phyloP scores from a whole-genome alignment of 78 protist species.

The Dictyostelium firmibasis region DNA sequence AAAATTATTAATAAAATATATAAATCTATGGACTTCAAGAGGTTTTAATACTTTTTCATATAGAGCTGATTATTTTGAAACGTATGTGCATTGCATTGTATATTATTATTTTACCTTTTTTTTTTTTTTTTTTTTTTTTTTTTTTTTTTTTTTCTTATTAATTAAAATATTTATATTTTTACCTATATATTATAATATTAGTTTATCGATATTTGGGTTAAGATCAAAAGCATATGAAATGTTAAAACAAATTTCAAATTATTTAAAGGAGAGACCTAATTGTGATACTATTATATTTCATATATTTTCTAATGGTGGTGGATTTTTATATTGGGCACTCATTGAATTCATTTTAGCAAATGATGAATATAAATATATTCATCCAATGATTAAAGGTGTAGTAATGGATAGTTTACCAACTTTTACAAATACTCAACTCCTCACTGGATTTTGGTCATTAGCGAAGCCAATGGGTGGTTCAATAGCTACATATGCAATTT shows the following conservation, averaged over 20 bases:
- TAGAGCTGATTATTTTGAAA: constrained; percentile 10
- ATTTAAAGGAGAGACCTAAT: constrained; percentile 4
- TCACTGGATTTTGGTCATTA: constrained; percentile 2
- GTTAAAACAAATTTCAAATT: neutral
- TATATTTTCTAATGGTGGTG: constrained; percentile 63
- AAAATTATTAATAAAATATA: neutral
- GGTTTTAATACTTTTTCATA: constrained; percentile 14
- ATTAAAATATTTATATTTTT: too few species aligned
- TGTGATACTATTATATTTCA: constrained; percentile 44
- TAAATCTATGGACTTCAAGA: constrained; percentile 22
- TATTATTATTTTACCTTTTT: too few species aligned
- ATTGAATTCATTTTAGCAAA: neutral
- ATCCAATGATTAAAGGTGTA: constrained; percentile 35
- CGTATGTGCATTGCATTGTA: too few species aligned
- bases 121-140: neutral
- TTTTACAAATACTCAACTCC: neutral
- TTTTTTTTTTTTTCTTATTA: neutral
- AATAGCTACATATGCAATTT: neutral
- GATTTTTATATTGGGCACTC: constrained; percentile 21
- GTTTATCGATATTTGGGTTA: neutral
- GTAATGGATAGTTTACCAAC: constrained; percentile 75
- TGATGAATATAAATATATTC: constrained; percentile 36
- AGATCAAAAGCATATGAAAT: neutral
- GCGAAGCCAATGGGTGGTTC: neutral
- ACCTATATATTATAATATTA: neutral